These are phyloP conservation scores for Pelargonium nanum DNA, from an alignment of 345 rosid species.

Conservation along the genomic window DNA sequence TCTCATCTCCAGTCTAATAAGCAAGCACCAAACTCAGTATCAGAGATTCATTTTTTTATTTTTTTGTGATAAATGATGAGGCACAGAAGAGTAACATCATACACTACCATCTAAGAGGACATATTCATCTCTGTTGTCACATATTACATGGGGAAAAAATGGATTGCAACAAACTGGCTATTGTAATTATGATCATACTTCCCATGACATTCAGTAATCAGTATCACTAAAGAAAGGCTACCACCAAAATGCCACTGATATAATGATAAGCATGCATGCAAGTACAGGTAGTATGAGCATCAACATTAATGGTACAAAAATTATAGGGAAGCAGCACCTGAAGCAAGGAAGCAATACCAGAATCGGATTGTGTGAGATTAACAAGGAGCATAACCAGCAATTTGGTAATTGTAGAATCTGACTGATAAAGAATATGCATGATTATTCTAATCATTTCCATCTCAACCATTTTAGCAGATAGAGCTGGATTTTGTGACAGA, in stretches of 20 bases:
- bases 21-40: slow-evolving; percentile 2
- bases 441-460: slow-evolving; percentile 49
- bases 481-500: slow-evolving; percentile 59
- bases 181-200: background rate
- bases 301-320: background rate
- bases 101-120: no score
- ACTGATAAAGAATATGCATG: slow-evolving; percentile 68
- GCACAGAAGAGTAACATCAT: no score
- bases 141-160: no score
- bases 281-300: background rate
- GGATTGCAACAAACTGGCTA: background rate
- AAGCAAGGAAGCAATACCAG: slow-evolving; percentile 69
- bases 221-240: background rate
- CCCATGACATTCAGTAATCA: background rate
- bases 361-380: slow-evolving; percentile 74
- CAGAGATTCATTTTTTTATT: slow-evolving; percentile 2
- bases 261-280: background rate
- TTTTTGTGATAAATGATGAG: background rate
- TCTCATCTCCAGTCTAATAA: slow-evolving; percentile 61
- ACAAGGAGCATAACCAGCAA: slow-evolving; percentile 85
- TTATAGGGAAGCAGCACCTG: slow-evolving; percentile 44
- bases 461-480: slow-evolving; percentile 59
- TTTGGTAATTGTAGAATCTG: slow-evolving; percentile 38
- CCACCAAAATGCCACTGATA: background rate
- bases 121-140: no score